These are phyloP conservation scores for Paraphoma chrysanthemicola DNA, from an alignment of 2,329 filamentous ascomycete species.

Conservation along the genomic window DNA sequence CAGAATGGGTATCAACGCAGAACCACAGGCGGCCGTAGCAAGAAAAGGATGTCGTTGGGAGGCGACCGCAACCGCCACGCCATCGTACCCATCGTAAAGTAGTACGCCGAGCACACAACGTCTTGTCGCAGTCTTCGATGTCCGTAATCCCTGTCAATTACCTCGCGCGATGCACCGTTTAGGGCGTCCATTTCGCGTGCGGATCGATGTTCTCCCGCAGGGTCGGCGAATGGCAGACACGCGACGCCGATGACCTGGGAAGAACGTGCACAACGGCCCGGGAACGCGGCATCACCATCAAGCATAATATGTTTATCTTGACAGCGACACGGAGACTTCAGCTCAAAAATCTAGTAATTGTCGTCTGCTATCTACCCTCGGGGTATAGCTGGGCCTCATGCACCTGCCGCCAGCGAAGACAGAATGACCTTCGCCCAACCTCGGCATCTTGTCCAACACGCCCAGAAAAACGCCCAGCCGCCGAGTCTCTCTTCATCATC, in stretches of 20 bases:
- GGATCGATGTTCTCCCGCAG: conserved; percentile 19
- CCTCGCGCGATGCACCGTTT: conserved; percentile 20
- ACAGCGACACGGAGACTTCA: not conserved
- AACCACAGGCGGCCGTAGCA: not conserved
- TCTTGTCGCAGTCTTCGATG: conserved; percentile 21
- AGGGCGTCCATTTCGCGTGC: conserved; percentile 6
- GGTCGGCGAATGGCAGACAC: conserved; percentile 7
- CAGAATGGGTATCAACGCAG: conserved; percentile 4
- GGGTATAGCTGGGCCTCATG: too few relatives aligned
- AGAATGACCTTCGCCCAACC: not conserved
- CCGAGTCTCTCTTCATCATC: conserved; percentile 6
- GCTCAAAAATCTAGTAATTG: too few relatives aligned
- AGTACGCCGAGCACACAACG: conserved; percentile 14
- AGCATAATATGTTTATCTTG: not conserved
- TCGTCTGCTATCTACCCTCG: too few relatives aligned
- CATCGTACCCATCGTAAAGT: conserved; percentile 13
- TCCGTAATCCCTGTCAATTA: conserved; percentile 15
- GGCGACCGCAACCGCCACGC: conserved; percentile 12
- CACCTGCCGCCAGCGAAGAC: not conserved
- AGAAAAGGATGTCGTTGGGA: conserved; percentile 1
- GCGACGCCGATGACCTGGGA: not conserved
- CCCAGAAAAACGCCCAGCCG: conserved; percentile 12
- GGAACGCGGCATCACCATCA: not conserved
- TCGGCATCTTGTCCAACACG: not conserved
- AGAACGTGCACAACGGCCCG: not conserved